Evolutionary conservation across 371 early-diverging fungal genomes (phyloP), one percentile per base, ranked within the genome.

Genomic region (Choanephora cucurbitarum): DNA sequence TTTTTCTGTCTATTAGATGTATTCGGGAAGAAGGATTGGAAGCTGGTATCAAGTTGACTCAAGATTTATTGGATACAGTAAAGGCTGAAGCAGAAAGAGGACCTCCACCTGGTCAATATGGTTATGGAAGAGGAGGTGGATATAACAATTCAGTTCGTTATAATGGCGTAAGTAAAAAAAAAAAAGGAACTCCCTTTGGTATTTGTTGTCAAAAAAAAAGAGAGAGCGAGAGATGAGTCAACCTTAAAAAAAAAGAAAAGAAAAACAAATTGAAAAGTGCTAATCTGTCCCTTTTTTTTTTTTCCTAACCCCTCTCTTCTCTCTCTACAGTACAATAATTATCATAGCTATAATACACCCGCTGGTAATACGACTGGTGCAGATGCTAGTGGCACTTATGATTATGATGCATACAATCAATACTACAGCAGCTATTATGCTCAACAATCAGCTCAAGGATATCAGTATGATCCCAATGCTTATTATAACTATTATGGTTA

Each of bases 11-110:
- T 33, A 56, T 14, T 66, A 87, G 88, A 37, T 85, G 87, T 44
- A 57, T 70, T 22, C 67, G 66, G 47, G 88, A 91, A 55, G 90
- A 90, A 28, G 82, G 82, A 13, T 64, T 93, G 15, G 82, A 85
- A 34, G 72, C 78, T 33, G 95, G 94, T 2, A 76, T 81, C 11
- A 64, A 79, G 40, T 75, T 92, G 34, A 82, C 91, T 34, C 71
- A 85, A 57, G 90, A 93, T 65, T 77, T 95, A 40, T 73, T 95
- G 3, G 80, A 81, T 44, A 92, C 93, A 0, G 87, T 95, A 1
- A 83, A 77, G 47, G 72, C 64, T 5, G 94, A 95, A 51, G 82
- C 85, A 67, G 85, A 91, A 56, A 60, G 79, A 43, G 57, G 64
- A 57, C 70, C 64, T 50, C 72, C 68, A 57, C 62, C 28, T 44